Base-by-base conservation (phyloP, 1,284 basidiomycete species). In the Cryptococcus sp. region DNA sequence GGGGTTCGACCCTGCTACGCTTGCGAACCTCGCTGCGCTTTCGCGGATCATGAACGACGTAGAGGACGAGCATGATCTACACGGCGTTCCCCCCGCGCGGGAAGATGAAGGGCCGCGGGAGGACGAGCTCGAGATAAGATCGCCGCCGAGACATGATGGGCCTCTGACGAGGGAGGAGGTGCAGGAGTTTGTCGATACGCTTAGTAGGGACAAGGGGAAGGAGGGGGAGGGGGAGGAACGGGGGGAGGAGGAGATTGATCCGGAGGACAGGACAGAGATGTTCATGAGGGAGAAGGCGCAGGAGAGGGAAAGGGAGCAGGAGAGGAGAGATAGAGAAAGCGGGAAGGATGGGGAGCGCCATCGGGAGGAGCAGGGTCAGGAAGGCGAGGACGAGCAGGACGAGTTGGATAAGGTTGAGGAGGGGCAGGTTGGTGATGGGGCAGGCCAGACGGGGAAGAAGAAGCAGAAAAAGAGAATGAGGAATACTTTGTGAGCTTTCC, bases 11-110 rank as follows among this genome's bases (percentile, higher is more conserved):
- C 71, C 71, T 1, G 69, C 63, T 18, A 76, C 69, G 37, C 60
- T 76, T 5, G 73, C 71, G 9, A 72, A 74, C 55, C 65, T 76
- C 36, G 73, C 72, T 21, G 73, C 72, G 0, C 52, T 76, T 15
- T 72, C 70, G 7, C 53, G 67, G 4, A 69, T 75, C 18, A 51
- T 52, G 9, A 57, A 55, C 11, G 62, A 64, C 7, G 63, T 61
- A n/a, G 62, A 55, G 13, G 64, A 67, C 18, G 62, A 62, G 16
- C 49, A 52, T n/a, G 53, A 48, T n/a, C 43, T 42, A 20, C 46
- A 57, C 20, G 48, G 24, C 2, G 50, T 50, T 9, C 57, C 38
- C 11, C 36, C 40, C 4, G 40, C 21, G 3, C 9, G 4, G 28
- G 33, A 48, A 16, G 47, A 46, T 20, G 35, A 38, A 8, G 33